Evolutionary conservation across 208 protist genomes (phyloP).

Genomic region (Leishmania major): DNA sequence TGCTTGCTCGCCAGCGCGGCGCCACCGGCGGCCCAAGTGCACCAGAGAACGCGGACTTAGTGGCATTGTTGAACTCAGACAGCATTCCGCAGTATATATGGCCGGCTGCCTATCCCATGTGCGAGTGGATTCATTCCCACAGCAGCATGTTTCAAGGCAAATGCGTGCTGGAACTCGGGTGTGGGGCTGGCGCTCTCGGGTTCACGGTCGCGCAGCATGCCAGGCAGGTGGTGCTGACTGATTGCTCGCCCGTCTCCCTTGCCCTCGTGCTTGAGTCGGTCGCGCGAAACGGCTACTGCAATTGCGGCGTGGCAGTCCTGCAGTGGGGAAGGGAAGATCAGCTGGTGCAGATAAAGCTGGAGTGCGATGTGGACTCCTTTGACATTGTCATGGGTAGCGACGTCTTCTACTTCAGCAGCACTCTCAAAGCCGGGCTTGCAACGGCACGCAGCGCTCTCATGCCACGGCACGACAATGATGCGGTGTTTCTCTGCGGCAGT

Average conservation of each 20-base stretch:
- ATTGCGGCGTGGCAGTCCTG: constrained; percentile 32
- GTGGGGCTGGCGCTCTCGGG: constrained; percentile 56
- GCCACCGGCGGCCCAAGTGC: neutral
- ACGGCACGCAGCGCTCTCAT: constrained; percentile 37
- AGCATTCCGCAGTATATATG: constrained; percentile 61
- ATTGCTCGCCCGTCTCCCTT: constrained; percentile 52
- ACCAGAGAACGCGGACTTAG: neutral
- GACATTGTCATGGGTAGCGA: constrained; percentile 69
- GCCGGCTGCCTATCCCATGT: constrained; percentile 42
- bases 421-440: constrained; percentile 36
- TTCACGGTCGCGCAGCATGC: constrained; percentile 37
- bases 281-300: constrained; percentile 10
- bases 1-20: constrained; percentile 13
- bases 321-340: constrained; percentile 48
- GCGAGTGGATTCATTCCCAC: constrained; percentile 35
- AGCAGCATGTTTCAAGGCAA: constrained; percentile 34
- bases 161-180: constrained; percentile 62
- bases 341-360: constrained; percentile 23
- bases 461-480: neutral
- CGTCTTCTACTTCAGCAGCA: constrained; percentile 63
- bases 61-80: constrained; percentile 37
- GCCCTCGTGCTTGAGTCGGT: constrained; percentile 39
- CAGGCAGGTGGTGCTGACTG: constrained; percentile 43
- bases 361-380: constrained; percentile 30
- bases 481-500: constrained; percentile 47